phyloP scores from a whole-genome alignment of 331 rosid species.

The Telfairia occidentalis region DNA sequence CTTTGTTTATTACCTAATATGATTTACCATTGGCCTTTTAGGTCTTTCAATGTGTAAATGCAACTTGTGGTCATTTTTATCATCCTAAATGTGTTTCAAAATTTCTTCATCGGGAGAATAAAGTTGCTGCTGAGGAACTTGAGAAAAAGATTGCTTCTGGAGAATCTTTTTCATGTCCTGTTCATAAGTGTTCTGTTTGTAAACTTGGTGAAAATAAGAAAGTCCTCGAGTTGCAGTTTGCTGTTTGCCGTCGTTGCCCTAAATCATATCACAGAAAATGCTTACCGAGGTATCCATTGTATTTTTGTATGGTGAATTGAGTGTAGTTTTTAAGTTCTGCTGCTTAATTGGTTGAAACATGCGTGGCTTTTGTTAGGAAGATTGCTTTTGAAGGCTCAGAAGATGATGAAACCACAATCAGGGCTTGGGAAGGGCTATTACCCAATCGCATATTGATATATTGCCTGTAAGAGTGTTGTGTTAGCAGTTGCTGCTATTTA shows the following conservation, averaged over 20 bases:
- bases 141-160: conserved; percentile 46
- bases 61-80: conserved; percentile 70
- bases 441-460: conserved; percentile 76
- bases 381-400: conserved; percentile 32
- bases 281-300: conserved; percentile 53
- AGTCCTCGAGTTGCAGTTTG: conserved; percentile 49
- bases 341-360: conserved; percentile 17
- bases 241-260: conserved; percentile 87
- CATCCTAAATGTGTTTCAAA: conserved; percentile 73
- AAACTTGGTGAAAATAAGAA: conserved; percentile 52
- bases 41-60: conserved; percentile 63
- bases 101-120: conserved; percentile 32
- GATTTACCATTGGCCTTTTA: conserved; percentile 21
- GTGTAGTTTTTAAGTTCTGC: neutral
- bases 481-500: conserved; percentile 12
- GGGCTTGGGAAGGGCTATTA: conserved; percentile 80
- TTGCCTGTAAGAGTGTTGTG: conserved; percentile 60
- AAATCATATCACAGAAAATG: conserved; percentile 81
- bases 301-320: neutral
- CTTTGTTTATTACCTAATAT: neutral
- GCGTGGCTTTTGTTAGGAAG: conserved; percentile 36
- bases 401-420: conserved; percentile 21
- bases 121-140: conserved; percentile 34
- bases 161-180: conserved; percentile 56
- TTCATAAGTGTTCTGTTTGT: conserved; percentile 76